Conservation (phyloP, 2,329 filamentous ascomycete genomes). For the Alternaria ventricosa region DNA sequence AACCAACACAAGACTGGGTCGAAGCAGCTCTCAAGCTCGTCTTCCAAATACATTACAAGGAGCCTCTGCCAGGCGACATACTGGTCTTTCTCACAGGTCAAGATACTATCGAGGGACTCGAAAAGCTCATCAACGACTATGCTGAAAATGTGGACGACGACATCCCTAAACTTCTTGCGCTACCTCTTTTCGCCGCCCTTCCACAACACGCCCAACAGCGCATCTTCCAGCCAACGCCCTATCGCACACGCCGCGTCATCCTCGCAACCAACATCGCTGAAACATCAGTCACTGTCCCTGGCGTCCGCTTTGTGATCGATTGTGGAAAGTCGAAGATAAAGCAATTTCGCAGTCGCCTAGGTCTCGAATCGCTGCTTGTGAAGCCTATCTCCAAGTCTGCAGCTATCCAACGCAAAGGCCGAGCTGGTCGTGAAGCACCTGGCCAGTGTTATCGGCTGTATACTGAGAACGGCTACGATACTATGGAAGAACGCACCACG, state of each 20-base stretch:
- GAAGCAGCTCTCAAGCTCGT: constrained; percentile 82
- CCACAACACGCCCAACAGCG: constrained; percentile 85
- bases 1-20: constrained; percentile 79
- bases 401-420: constrained; percentile 87
- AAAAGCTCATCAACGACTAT: constrained; percentile 82
- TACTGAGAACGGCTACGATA: constrained; percentile 76
- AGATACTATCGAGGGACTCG: constrained; percentile 85
- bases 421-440: constrained; percentile 88
- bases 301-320: constrained; percentile 90
- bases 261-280: constrained; percentile 98
- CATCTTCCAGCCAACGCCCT: constrained; percentile 78
- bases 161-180: constrained; percentile 73
- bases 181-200: constrained; percentile 89
- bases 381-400: constrained; percentile 94
- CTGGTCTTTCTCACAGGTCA: constrained; percentile 92
- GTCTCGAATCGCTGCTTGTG: constrained; percentile 87
- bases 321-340: constrained; percentile 94
- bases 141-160: constrained; percentile 73
- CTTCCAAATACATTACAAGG: constrained; percentile 83
- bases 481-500: constrained; percentile 73
- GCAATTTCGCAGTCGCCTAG: constrained; percentile 82
- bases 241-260: constrained; percentile 85
- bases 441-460: constrained; percentile 92
- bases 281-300: constrained; percentile 93
- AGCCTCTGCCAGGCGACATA: constrained; percentile 92